These are phyloP conservation scores for Platanus orientalis DNA, from an alignment of 164 flowering plant genomes.

Conservation along the genomic window DNA sequence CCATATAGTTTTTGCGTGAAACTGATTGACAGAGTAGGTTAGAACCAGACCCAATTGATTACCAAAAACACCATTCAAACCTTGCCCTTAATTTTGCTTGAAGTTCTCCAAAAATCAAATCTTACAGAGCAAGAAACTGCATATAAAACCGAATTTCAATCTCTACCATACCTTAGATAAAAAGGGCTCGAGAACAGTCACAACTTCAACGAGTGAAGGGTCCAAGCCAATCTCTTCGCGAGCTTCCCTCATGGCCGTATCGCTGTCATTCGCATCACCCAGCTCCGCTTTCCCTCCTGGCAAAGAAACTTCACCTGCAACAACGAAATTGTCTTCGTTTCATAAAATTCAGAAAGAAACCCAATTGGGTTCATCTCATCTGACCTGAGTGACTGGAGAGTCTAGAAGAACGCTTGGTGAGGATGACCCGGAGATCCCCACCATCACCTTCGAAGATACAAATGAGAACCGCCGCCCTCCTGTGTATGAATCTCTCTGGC, in stretches of 20 bases:
- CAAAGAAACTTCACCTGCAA: constrained; percentile 84
- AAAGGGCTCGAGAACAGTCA: constrained; percentile 74
- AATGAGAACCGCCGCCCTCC: constrained; percentile 51
- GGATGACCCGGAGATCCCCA: constrained; percentile 51
- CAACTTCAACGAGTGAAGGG: constrained; percentile 73
- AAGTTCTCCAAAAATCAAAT: no score
- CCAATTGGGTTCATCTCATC: not conserved
- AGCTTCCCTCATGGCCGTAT: constrained; percentile 86
- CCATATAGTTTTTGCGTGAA: no score
- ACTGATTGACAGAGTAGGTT: no score
- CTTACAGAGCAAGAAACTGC: no score
- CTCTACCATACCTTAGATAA: constrained; percentile 66
- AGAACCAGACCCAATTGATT: no score
- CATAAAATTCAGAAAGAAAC: constrained; percentile 3
- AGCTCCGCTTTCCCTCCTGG: constrained; percentile 91
- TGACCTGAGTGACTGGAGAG: constrained; percentile 57
- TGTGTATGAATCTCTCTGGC: constrained; percentile 45
- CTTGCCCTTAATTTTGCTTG: no score
- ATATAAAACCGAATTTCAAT: no score
- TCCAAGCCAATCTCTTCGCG: constrained; percentile 93
- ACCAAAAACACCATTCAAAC: no score
- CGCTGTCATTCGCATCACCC: constrained; percentile 66
- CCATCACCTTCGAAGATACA: constrained; percentile 52
- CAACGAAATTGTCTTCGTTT: not conserved
- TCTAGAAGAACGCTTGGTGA: constrained; percentile 57